A percentile compares a stretch with the other conserved stretches of the same genome.
Evolutionary conservation across 306 rosid species (phyloP).

Genomic region (Medicago lupulina): DNA sequence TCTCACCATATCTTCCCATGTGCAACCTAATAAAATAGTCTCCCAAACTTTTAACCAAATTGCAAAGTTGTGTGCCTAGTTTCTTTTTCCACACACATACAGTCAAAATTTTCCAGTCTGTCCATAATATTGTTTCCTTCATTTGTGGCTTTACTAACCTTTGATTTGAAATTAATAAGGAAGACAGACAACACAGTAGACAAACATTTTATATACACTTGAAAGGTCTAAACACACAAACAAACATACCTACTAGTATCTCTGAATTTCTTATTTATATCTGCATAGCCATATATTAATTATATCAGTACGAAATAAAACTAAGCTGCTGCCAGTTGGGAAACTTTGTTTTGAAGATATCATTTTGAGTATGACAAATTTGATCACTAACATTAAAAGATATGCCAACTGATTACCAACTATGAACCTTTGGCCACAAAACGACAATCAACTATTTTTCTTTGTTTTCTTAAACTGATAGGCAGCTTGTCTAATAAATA

Average conservation of each 20-base stretch:
- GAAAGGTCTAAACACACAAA: constrained; percentile 10
- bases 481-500: constrained; percentile 46
- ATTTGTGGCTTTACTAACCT: constrained; percentile 41
- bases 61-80: constrained; percentile 6
- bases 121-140: constrained; percentile 37
- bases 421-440: constrained; percentile 33
- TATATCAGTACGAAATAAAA: constrained; percentile 13
- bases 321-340: constrained; percentile 46
- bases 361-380: constrained; percentile 38
- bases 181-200: constrained; percentile 3
- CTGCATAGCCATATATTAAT: constrained; percentile 18
- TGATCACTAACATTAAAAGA: constrained; percentile 29
- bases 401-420: constrained; percentile 51
- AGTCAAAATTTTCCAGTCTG: constrained; percentile 48
- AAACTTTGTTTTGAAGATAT: constrained; percentile 35
- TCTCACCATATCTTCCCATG: constrained; percentile 61
- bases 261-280: background rate
- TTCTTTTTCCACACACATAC: constrained; percentile 27
- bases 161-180: background rate
- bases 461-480: constrained; percentile 43
- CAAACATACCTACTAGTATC: constrained; percentile 30
- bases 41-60: constrained; percentile 28
- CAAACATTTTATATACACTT: constrained; percentile 6
- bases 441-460: constrained; percentile 35
- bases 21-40: constrained; percentile 55